Evolutionary conservation across 139 green algal genomes (phyloP), one percentile per base, ranked within the genome.

Genomic region (Coelastrella sp.): DNA sequence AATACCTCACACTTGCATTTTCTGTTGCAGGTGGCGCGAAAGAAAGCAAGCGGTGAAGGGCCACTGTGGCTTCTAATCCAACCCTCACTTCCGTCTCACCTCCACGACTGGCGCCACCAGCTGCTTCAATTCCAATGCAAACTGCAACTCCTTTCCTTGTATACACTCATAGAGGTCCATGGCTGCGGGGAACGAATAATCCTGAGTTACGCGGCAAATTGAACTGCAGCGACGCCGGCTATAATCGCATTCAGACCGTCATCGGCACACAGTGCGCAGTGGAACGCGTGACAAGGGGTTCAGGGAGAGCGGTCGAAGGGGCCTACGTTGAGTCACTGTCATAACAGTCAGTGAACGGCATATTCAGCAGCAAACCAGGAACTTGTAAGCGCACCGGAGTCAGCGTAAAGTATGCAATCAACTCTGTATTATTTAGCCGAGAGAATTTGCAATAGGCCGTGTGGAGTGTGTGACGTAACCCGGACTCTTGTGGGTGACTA

Each of bases 71-170:
- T 68, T 25, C 15, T 81, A 89, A 89, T 25, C n/a, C 8, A 20
- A 24, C 35, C 35, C 59, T 58, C 14, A 27, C 68, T 25, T 17
- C 17, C 15, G 9, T 7, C 75, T 74, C 84, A 92, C 89, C 83
- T 90, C 27, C 4, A 93, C 91, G 5, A 87, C 85, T 6, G 63
- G 65, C 20, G 68, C 74, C 4, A 93, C 85, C 7, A 87, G 82
- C 7, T 59, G 76, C 73, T 92, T 93, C 11, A 94, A 85, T 87
- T 92, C 56, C 7, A 73, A 35, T 14, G 89, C 88, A 9, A 93
- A 81, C 7, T 91, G 61, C 6, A 91, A 56, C 57, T 94, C 25
- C 6, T 82, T 9, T 15, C 74, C 58, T 7, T 6, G 56, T 7
- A 91, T n/a, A 20, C 19, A 11, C 56, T 91, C 78, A 25, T 82